phyloP scores from a whole-genome alignment of 2,329 filamentous ascomycete species.

The Fusarium floridanum region DNA sequence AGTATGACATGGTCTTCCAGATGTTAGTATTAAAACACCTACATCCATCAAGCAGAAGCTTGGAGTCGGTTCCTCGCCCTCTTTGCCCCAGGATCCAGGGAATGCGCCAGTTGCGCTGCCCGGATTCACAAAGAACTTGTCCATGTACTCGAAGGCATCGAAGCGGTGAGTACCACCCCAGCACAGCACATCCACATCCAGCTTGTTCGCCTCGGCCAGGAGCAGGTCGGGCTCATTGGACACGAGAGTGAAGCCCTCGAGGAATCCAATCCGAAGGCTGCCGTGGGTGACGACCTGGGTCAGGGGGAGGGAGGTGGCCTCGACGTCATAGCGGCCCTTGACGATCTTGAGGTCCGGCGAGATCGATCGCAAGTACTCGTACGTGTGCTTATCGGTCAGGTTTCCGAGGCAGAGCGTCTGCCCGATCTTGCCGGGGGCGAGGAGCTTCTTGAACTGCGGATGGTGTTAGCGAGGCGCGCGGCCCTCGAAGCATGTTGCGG shows the following conservation, averaged over 20 bases:
- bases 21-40: constrained; percentile 57
- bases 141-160: constrained; percentile 80
- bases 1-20: constrained; percentile 25
- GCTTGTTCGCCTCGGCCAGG: constrained; percentile 75
- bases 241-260: constrained; percentile 77
- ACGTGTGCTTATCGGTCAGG: constrained; percentile 82
- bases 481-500: constrained; percentile 12
- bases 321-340: constrained; percentile 75
- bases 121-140: constrained; percentile 80
- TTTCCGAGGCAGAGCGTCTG: constrained; percentile 86
- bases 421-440: constrained; percentile 85
- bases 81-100: constrained; percentile 68
- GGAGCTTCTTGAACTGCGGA: constrained; percentile 83
- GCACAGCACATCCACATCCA: constrained; percentile 77
- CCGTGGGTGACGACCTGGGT: constrained; percentile 77
- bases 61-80: constrained; percentile 81
- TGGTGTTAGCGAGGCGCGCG: constrained; percentile 43
- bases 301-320: constrained; percentile 74
- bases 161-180: constrained; percentile 77
- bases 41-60: constrained; percentile 99
- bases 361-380: constrained; percentile 82
- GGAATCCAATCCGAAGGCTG: constrained; percentile 73
- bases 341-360: constrained; percentile 80
- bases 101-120: constrained; percentile 76
- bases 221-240: constrained; percentile 76